phyloP scores from a whole-genome alignment of 495 filamentous ascomycete species.

The Glarea lozoyensis region DNA sequence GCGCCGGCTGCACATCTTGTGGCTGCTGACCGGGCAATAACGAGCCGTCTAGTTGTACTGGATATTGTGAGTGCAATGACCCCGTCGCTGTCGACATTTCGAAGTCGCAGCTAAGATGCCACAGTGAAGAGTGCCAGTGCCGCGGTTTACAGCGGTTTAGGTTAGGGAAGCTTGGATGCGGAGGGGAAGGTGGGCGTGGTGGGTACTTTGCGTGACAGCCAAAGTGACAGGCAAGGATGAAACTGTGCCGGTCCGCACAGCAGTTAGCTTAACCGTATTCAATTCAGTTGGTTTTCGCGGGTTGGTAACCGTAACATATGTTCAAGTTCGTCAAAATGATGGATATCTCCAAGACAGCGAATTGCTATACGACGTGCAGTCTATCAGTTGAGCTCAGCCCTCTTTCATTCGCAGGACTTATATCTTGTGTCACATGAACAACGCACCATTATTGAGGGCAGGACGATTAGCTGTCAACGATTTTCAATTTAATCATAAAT shows the following conservation, averaged over 20 bases:
- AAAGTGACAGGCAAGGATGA: neutral
- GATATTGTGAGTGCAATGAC: slow-evolving; percentile 9
- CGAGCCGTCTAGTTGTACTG: slow-evolving; percentile 13
- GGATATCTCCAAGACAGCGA: too few relatives aligned
- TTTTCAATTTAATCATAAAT: too few relatives aligned
- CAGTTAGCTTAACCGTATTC: too few relatives aligned
- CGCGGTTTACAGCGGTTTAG: slow-evolving; percentile 18
- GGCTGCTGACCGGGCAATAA: slow-evolving; percentile 7
- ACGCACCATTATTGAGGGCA: neutral
- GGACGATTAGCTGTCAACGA: too few relatives aligned
- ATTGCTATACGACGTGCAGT: neutral
- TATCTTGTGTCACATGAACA: slow-evolving; percentile 1
- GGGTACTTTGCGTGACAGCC: neutral
- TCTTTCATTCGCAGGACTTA: too few relatives aligned
- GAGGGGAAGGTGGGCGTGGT: neutral
- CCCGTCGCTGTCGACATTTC: slow-evolving; percentile 15
- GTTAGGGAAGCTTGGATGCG: slow-evolving; percentile 15
- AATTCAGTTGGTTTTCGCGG: too few relatives aligned
- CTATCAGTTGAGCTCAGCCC: too few relatives aligned
- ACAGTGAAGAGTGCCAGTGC: neutral
- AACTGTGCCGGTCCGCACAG: too few relatives aligned
- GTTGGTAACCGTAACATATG: too few relatives aligned
- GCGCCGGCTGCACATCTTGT: slow-evolving; percentile 19
- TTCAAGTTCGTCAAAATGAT: too few relatives aligned
- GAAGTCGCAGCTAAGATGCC: slow-evolving; percentile 2